Base-by-base conservation (phyloP, 257 asterid species). In the Gentiana straminea region DNA sequence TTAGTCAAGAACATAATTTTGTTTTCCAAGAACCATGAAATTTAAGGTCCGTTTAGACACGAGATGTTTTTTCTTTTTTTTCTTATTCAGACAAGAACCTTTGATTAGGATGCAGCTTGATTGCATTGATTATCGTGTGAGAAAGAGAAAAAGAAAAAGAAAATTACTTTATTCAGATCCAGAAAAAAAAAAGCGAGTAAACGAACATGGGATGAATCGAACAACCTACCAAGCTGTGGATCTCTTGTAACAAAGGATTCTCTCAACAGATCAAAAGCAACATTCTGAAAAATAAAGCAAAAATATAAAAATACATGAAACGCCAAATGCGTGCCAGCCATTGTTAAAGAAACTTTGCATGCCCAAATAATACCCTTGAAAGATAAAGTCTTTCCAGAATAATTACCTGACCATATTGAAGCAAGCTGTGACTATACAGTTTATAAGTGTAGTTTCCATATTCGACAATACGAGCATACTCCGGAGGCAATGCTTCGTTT, bases 361-460 rank as follows among this genome's bases (percentile, higher is more conserved):
- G 34, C 36, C 13, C 52, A 35, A 12, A 55, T 13, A 5, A 55
- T 4, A 2, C 9, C 33, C 36, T 51, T 49, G 2, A 15, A 4
- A 44, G 41, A 8, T 5, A 49, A 36, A 38, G 24, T 3, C 55
- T 5, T 33, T 10, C 54, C 55, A 58, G 59, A 63, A 68, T 54
- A 60, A 51, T 60, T 79, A 87, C 98, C 98, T 87, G 98, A 61
- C 99, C 99, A 74, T 77, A 88, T 57, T 92, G 89, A 68, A 88
- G 99, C 75, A 92, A 79, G 83, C 99, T 92, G 82, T 88, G 94
- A 77, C 99, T 92, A 64, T 92, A 92, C 7, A 92, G 78, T 49
- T 76, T 80, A 77, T 92, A 88, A 45, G 89, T 79, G 61, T 70
- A 75, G 75, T 92, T 88, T 65, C 95, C 84, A 61, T 74, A 88